Base-by-base conservation (phyloP, 768 basidiomycete genomes). In the Pseudohyphozyma bogoriensis region DNA sequence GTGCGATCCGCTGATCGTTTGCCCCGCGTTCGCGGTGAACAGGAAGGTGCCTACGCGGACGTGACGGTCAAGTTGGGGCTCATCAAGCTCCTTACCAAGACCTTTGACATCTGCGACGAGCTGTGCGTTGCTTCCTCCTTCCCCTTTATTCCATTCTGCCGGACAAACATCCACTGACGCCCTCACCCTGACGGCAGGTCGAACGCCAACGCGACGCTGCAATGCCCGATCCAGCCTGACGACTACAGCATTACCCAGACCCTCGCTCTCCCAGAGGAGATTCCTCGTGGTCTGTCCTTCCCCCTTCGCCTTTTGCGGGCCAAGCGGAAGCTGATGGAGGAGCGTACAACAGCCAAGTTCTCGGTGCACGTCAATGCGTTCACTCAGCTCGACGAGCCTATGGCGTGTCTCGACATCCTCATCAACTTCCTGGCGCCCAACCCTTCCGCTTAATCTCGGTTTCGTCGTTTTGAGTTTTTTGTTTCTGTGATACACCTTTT, bases 1-100 rank as follows among this genome's bases (percentile, higher is more conserved):
- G 39, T 40, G 39, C 12, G 11, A 11, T 12, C 12, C 22, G 39
- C 12, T 40, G 11, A 40, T n/a, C n/a, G n/a, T n/a, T n/a, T n/a
- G 24, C n/a, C n/a, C n/a, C n/a, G n/a, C n/a, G n/a, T n/a, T n/a
- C 50, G 18, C 8, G 22, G 32, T 20, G 31, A 9, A 20, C 65
- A 96, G 92, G 85, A 91, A 7, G 95, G 95, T 8, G 87, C 93
- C 40, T 87, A 82, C 68, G 93, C 86, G 11, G 83, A 92, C 66
- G 90, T 99, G 6, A 75, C 76, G 2, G 93, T 99, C 58, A 97
- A 96, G 74, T 78, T 97, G n/a, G 95, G 95, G 29, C 76, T 89
- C 32, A 81, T 99, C 71, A 95, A 89, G 77, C 72, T 97, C n/a
- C 76, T 97, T 35, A 74, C 78, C 47, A 95, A 88, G 77, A 71